Evolutionary conservation across 1,284 basidiomycete species (phyloP), one percentile per base, ranked within the genome.

Genomic region (Cutaneotrichosporon sp.): DNA sequence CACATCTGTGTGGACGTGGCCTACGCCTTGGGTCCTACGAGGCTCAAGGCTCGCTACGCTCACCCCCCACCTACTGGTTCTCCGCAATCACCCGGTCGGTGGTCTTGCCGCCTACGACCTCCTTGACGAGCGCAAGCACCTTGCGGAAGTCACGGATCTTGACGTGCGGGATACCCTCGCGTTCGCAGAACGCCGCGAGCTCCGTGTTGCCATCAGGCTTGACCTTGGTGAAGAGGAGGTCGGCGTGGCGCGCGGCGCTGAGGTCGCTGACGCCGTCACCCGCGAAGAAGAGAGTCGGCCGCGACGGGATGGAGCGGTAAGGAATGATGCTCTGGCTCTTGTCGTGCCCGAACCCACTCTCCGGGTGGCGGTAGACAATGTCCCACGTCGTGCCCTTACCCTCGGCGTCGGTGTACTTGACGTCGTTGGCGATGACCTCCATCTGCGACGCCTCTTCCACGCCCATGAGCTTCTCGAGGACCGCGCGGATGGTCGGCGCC

Each of bases 201-300:
- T 97, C 92, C 73, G 93, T 95, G 72, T 92, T 90, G 56, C 88
- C 89, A 68, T 87, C 86, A 0, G 82, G 82, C 73, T 90, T 91
- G 72, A 82, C 76, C 81, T 97, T 97, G 68, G 94, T 92, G 78
- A 96, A 96, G 31, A 97, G 85, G 21, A 93, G 82, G 80, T 97
- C 92, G 22, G 94, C 92, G 71, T 94, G 90, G 62, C 84, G 84
- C 0, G 94, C 94, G 2, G 94, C 94, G 10, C 90, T 92, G 79
- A 97, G 86, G 79, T 96, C 92, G 89, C 73, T 60, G 5, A 96
- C 94, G 53, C 94, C 94, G 76, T 97, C 94, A 0, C 94, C 94
- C 70, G 95, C 94, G 86, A 96, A 97, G 81, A 97, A 94, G 18
- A 95, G 83, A 0, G 86, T 89, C 3, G 94, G 94, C 16, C 88